Base-by-base conservation (phyloP, 2,329 filamentous ascomycete genomes). In the Fusarium nematophilum region DNA sequence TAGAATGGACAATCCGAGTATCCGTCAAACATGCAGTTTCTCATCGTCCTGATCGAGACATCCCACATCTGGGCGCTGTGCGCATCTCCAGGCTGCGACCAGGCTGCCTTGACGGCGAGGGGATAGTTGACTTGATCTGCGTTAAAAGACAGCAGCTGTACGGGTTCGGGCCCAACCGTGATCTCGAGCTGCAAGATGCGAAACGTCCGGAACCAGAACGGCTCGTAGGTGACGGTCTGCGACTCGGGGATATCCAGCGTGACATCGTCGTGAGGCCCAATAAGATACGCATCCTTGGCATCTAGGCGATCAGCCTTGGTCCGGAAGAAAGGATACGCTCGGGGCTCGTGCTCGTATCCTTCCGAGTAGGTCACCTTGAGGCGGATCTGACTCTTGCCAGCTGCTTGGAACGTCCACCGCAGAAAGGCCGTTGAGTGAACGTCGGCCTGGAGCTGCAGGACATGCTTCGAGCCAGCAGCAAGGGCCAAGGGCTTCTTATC, bases 1-100 rank as follows among this genome's bases (percentile, higher is more conserved):
- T 74, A 75, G 29, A 74, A 74, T 0, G 73, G 72, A 23, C 72
- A 75, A 36, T 75, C 73, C 2, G 70, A 67, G 44, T 75, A 74
- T 7, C 70, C 70, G 46, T 73, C 71, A 29, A 71, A 61, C 64
- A 70, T 70, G 45, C 66, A 70, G 23, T 70, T 69, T 2, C 50
- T 55, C 51, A 70, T 51, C 4, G 67, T 70, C 14, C 62, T 47
- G 10, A 63, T 51, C 7, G 64, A 65, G 3, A 52, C 65, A 10
- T 65, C 61, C 69, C 68, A 72, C 10, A 71, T 53, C 13, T 53
- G 11, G 25, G 53, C 39, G n/a, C 49, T 58, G 9, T 58, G 38
- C 3, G 25, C n/a, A 3, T 59, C 48, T 1, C 29, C 42, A 2
- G 40, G 34, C 10, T 57, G 26, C 9, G 44, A 34, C 54, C 54